Evolutionary conservation across 345 rosid species (phyloP).

Genomic region (Pistacia atlantica): DNA sequence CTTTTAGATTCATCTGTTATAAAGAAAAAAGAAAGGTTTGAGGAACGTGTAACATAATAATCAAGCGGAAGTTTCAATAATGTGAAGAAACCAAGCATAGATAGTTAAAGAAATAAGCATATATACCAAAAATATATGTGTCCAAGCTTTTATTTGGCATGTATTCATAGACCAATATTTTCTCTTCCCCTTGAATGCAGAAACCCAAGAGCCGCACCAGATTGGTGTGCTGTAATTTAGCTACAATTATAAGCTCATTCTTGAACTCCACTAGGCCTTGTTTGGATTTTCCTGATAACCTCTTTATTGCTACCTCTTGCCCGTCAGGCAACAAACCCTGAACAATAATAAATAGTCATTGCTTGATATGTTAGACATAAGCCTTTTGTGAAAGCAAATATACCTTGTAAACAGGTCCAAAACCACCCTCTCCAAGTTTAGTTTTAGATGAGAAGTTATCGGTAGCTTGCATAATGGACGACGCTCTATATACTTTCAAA

Average conservation of each 20-base stretch:
- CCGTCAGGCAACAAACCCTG: constrained; percentile 21
- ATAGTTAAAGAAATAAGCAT: not conserved
- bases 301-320: constrained; percentile 27
- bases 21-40: too few relatives aligned
- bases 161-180: constrained; percentile 26
- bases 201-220: constrained; percentile 27
- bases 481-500: not conserved
- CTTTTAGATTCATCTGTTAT: too few relatives aligned
- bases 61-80: not conserved
- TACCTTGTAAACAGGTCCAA: too few relatives aligned
- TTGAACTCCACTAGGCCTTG: constrained; percentile 33
- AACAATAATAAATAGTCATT: too few relatives aligned
- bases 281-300: constrained; percentile 21
- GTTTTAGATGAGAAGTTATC: too few relatives aligned
- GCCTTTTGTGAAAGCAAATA: too few relatives aligned
- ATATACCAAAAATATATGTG: constrained; percentile 21
- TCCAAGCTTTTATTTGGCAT: constrained; percentile 24
- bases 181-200: constrained; percentile 22
- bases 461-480: constrained; percentile 14
- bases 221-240: constrained; percentile 27
- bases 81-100: not conserved
- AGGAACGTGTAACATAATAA: too few relatives aligned
- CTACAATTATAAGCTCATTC: constrained; percentile 30
- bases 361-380: too few relatives aligned
- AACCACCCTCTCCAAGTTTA: too few relatives aligned